Percentiles rank a stretch among this genome's conserved stretches.
Evolutionary conservation across 108 stramenopile species (phyloP).

Genomic region (Pseudonitzschia pungens): DNA sequence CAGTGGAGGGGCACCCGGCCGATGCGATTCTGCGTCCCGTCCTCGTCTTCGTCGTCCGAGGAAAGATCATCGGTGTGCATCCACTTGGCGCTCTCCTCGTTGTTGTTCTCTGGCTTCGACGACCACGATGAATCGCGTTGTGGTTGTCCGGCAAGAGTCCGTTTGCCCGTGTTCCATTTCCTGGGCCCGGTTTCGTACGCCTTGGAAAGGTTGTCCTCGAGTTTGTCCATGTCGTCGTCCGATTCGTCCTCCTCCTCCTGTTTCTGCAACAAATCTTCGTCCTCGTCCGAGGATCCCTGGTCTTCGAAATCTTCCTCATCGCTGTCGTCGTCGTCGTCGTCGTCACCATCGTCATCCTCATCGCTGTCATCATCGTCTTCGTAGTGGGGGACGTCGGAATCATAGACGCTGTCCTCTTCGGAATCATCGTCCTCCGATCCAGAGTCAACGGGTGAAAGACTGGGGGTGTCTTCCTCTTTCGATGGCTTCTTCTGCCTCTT

Average conservation of each 20-base stretch:
- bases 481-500: conserved; percentile 10
- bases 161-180: conserved; percentile 47
- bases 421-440: conserved; percentile 33
- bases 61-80: conserved; percentile 95
- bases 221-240: conserved; percentile 65
- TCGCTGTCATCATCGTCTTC: conserved; percentile 43
- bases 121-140: neutral
- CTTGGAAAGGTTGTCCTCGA: conserved; percentile 57
- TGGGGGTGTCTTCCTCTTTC: conserved; percentile 15
- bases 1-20: conserved; percentile 97
- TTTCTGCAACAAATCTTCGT: conserved; percentile 64
- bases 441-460: conserved; percentile 30
- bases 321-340: conserved; percentile 34
- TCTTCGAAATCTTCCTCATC: conserved; percentile 80
- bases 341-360: conserved; percentile 33
- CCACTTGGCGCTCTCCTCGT: conserved; percentile 38
- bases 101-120: neutral
- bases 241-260: conserved; percentile 61
- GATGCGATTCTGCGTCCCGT: conserved; percentile 85
- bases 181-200: conserved; percentile 58
- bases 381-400: conserved; percentile 44
- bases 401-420: conserved; percentile 38
- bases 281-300: conserved; percentile 85
- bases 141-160: conserved; percentile 24
- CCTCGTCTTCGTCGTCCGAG: conserved; percentile 95